Percentiles rank a stretch among this genome's conserved stretches.
These are phyloP conservation scores for Trichocladium uniseriatum DNA, from an alignment of 495 filamentous ascomycete species.

Conservation along the genomic window DNA sequence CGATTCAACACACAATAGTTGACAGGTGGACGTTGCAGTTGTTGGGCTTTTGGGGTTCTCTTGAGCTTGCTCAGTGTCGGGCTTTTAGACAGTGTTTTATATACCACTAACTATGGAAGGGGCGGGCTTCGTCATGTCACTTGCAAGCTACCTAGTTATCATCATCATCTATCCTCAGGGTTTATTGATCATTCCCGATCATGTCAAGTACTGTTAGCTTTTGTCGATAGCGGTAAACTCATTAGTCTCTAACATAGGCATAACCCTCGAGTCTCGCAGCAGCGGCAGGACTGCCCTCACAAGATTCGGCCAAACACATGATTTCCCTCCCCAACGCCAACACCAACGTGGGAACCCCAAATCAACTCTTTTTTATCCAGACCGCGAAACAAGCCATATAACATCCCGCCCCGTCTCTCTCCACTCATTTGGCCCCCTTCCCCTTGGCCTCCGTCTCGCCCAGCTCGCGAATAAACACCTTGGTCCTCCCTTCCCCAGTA, in stretches of 20 bases:
- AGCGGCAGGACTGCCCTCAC: too few relatives aligned
- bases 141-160: too few relatives aligned
- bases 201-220: too few relatives aligned
- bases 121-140: too few relatives aligned
- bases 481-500: conserved; percentile 56
- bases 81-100: too few relatives aligned
- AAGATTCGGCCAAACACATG: background rate
- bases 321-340: conserved; percentile 3
- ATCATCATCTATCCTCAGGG: too few relatives aligned
- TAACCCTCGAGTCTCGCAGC: background rate
- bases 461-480: conserved; percentile 73
- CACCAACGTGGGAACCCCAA: background rate
- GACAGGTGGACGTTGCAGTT: background rate
- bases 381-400: background rate
- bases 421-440: conserved; percentile 54
- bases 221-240: too few relatives aligned
- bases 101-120: too few relatives aligned
- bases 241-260: too few relatives aligned
- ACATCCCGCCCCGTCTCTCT: background rate
- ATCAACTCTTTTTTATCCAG: background rate
- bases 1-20: background rate
- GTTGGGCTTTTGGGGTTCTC: background rate
- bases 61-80: too few relatives aligned
- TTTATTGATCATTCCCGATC: too few relatives aligned
- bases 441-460: conserved; percentile 80